Percentiles rank a stretch among this genome's conserved stretches.
Evolutionary conservation across 352 stramenopile species (phyloP).

Genomic region (Peronospora belbahrii): DNA sequence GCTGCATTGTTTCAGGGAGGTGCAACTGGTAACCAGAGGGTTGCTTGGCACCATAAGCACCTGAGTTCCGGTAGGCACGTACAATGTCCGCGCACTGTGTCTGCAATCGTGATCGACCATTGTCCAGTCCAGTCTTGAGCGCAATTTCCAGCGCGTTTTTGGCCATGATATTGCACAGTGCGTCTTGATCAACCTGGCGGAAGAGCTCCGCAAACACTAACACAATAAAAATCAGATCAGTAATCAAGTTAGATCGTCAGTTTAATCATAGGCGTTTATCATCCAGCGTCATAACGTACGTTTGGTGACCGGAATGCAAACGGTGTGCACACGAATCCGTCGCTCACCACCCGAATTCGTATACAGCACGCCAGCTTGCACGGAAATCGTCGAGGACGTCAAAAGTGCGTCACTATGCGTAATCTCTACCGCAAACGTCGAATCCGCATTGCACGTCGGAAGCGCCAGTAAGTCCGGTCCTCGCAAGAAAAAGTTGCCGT

Average conservation of each 20-base stretch:
- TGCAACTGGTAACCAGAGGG: slow-evolving; percentile 69
- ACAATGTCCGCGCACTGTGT: slow-evolving; percentile 91
- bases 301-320: slow-evolving; percentile 90
- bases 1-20: slow-evolving; percentile 87
- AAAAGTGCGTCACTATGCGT: slow-evolving; percentile 94
- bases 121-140: slow-evolving; percentile 93
- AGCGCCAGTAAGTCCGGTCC: slow-evolving; percentile 95
- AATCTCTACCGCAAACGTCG: slow-evolving; percentile 95
- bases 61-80: slow-evolving; percentile 80
- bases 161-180: slow-evolving; percentile 91
- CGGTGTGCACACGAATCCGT: slow-evolving; percentile 96
- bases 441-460: slow-evolving; percentile 94
- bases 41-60: slow-evolving; percentile 63
- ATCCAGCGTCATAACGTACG: slow-evolving; percentile 31
- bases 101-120: slow-evolving; percentile 89
- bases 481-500: slow-evolving; percentile 98
- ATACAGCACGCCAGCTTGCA: slow-evolving; percentile 97
- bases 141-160: slow-evolving; percentile 92
- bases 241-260: neutral
- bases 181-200: slow-evolving; percentile 88
- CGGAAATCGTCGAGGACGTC: slow-evolving; percentile 89
- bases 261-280: neutral
- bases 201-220: slow-evolving; percentile 89
- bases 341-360: slow-evolving; percentile 95
- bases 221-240: slow-evolving; percentile 3